phyloP scores from a whole-genome alignment of 768 basidiomycete genomes.

The Naematelia aurantialba region DNA sequence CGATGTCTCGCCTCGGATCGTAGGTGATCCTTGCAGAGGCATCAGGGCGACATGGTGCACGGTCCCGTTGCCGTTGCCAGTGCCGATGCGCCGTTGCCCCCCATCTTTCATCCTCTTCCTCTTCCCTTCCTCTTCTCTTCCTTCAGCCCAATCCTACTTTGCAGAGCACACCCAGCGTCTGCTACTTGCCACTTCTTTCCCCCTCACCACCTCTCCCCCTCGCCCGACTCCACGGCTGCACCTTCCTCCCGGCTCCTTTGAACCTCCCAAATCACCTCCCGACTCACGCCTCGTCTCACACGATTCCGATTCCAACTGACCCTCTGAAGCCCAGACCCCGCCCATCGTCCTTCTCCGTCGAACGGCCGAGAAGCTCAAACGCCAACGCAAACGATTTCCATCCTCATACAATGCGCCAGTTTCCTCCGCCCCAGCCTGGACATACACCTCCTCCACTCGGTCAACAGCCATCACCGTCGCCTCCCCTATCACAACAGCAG shows the following conservation, averaged over 20 bases:
- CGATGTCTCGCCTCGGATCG: too few relatives aligned
- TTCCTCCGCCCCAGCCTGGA: constrained; percentile 13
- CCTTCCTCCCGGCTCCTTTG: neutral
- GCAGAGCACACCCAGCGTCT: too few relatives aligned
- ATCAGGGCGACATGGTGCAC: too few relatives aligned
- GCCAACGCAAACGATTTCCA: constrained; percentile 7
- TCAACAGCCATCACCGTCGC: neutral
- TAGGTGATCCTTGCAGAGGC: too few relatives aligned
- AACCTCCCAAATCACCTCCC: neutral
- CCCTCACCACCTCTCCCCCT: too few relatives aligned
- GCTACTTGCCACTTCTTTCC: too few relatives aligned
- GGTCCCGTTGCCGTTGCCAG: too few relatives aligned
- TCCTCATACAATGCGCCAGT: constrained; percentile 17
- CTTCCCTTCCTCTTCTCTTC: too few relatives aligned
- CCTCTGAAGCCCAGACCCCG: constrained; percentile 13
- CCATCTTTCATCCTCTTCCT: too few relatives aligned
- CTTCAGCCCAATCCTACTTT: too few relatives aligned
- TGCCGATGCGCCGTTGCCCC: too few relatives aligned
- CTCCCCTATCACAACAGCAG: neutral
- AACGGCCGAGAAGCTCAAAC: constrained; percentile 6
- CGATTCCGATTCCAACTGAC: neutral
- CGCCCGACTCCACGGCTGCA: too few relatives aligned
- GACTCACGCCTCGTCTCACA: neutral
- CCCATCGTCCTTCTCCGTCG: constrained; percentile 25
- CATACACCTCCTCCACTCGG: constrained; percentile 14